phyloP scores from a whole-genome alignment of 805 yeast species.

The Pichia thaimueangensis region DNA sequence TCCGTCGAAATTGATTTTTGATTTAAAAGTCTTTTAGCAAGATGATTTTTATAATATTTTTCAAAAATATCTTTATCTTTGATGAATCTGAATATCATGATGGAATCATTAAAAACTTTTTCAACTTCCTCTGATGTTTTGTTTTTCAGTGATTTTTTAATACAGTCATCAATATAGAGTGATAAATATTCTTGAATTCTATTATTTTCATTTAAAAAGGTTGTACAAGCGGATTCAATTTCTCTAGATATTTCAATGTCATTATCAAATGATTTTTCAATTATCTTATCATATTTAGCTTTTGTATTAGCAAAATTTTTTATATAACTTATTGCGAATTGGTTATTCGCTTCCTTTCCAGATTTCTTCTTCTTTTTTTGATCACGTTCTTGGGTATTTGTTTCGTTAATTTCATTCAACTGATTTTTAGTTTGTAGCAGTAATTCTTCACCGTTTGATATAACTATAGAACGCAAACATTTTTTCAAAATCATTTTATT shows the following conservation, averaged over 20 bases:
- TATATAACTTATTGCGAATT: conserved; percentile 65
- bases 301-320: conserved; percentile 48
- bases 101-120: conserved; percentile 46
- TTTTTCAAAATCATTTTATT: conserved; percentile 43
- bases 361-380: conserved; percentile 17
- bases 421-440: conserved; percentile 22
- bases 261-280: conserved; percentile 41
- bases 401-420: conserved; percentile 6
- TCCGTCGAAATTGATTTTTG: conserved; percentile 44
- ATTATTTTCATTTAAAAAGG: conserved; percentile 44
- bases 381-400: conserved; percentile 17
- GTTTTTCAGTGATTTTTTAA: conserved; percentile 44
- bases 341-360: conserved; percentile 34
- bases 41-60: conserved; percentile 74
- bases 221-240: conserved; percentile 55
- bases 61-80: conserved; percentile 85
- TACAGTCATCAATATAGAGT: conserved; percentile 50
- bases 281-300: conserved; percentile 42
- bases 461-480: conserved; percentile 41
- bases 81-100: conserved; percentile 58
- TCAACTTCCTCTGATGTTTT: conserved; percentile 40
- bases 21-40: conserved; percentile 70
- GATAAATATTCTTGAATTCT: conserved; percentile 51
- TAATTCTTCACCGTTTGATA: conserved; percentile 39
- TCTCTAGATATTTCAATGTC: conserved; percentile 47